Base-by-base conservation (phyloP, 768 basidiomycete genomes). In the Termitomyces titanicus region DNA sequence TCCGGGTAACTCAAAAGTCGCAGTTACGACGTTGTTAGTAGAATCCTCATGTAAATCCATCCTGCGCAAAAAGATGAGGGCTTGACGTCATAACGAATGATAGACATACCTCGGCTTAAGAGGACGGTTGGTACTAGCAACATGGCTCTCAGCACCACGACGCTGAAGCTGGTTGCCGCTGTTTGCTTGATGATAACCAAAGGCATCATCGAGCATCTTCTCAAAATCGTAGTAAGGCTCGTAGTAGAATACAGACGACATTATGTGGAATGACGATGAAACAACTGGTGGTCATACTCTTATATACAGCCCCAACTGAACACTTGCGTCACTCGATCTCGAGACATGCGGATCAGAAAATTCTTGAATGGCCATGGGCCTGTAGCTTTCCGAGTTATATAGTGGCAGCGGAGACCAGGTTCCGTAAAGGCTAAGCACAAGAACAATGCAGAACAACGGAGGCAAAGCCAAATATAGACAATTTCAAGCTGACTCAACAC, bases 1-100 rank as follows among this genome's bases (percentile, higher is more conserved):
- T 9, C 83, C 81, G 5, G 83, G 82, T 1, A 82, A 66, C 60
- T 84, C 84, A 53, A 85, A 80, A 6, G 75, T 74, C 10, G 79
- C 81, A 2, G 77, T 80, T 25, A 82, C 74, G 18, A 60, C 54
- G 57, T 76, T 75, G n/a, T 63, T 61, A 1, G 73, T 70, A 15
- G 69, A 58, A 48, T 75, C 70, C 61, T 81, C 79, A 49, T 76
- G 70, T 2, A 84, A 51, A 58, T 84, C 75, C 71, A 83, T 76
- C 57, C 83, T 72, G 24, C n/a, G 25, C 3, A 17, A 11, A 33
- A 39, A 37, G 20, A 17, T 42, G 9, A 24, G 46, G n/a, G n/a
- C n/a, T n/a, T n/a, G n/a, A n/a, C n/a, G n/a, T n/a, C n/a, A n/a
- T 15, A 5, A 13, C 27, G 9, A 15, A 9, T 25, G 25, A 43